A percentile compares a stretch with the other conserved stretches of the same genome.
These are phyloP conservation scores for Sedum album DNA, from an alignment of 164 flowering plant genomes.

Conservation along the genomic window DNA sequence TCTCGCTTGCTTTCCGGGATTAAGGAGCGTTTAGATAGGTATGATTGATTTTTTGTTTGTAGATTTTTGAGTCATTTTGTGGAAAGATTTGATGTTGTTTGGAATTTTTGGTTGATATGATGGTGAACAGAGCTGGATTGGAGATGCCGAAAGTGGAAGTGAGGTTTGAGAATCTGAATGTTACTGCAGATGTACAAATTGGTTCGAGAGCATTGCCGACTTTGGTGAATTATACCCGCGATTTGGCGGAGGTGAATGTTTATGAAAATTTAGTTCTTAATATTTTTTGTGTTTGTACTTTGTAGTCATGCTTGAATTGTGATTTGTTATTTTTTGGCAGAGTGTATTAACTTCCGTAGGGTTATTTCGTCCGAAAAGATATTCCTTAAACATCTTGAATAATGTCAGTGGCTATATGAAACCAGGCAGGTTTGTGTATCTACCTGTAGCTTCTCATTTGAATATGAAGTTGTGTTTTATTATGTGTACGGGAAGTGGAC, in stretches of 20 bases:
- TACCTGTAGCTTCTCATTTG: not conserved
- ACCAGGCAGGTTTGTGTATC: constrained; percentile 56
- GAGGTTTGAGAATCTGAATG: constrained; percentile 48
- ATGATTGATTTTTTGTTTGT: constrained; percentile 14
- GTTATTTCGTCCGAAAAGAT: constrained; percentile 41
- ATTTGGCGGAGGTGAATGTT: constrained; percentile 38
- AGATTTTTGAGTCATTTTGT: no score
- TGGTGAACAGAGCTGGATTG: constrained; percentile 52
- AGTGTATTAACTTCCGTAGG: constrained; percentile 25
- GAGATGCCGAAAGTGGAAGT: constrained; percentile 70
- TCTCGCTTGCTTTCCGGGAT: constrained; percentile 51
- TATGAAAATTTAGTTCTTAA: no score
- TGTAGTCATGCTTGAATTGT: not conserved
- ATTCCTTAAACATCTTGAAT: constrained; percentile 44
- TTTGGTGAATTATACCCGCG: constrained; percentile 46
- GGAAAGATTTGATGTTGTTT: no score
- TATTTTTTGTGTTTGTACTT: not conserved
- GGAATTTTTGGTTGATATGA: not conserved
- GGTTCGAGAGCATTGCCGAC: constrained; percentile 87
- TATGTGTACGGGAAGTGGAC: not conserved
- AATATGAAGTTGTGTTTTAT: not conserved
- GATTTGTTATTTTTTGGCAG: constrained; percentile 28
- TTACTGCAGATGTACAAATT: constrained; percentile 49
- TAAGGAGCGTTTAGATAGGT: constrained; percentile 72
- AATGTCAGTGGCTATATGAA: constrained; percentile 54